phyloP scores from a whole-genome alignment of 1,139 yeast genomes.

The Barnettozyma hawaiiensis region DNA sequence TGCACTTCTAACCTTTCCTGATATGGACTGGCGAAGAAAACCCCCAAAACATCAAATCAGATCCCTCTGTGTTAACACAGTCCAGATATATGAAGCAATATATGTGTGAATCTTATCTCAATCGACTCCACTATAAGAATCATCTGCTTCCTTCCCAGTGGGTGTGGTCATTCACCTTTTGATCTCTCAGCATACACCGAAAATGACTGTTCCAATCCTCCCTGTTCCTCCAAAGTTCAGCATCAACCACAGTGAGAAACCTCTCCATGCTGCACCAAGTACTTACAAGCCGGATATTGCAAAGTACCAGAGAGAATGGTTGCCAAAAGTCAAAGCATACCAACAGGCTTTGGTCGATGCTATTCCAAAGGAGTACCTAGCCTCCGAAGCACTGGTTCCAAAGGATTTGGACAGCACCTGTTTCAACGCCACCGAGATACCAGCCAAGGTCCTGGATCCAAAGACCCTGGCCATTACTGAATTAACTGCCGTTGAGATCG shows the following conservation, averaged over 20 bases:
- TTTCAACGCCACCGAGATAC: constrained; percentile 31
- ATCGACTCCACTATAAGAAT: neutral
- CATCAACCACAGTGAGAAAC: constrained; percentile 10
- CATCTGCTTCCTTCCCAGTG: neutral
- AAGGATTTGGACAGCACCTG: constrained; percentile 31
- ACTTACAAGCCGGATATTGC: constrained; percentile 17
- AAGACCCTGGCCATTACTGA: constrained; percentile 34
- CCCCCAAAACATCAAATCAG: too few species aligned
- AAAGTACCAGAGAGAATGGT: constrained; percentile 24
- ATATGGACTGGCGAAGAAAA: constrained; percentile 1
- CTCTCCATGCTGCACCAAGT: constrained; percentile 5
- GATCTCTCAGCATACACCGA: too few species aligned
- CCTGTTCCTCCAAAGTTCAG: constrained; percentile 4
- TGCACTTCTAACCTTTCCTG: constrained; percentile 2
- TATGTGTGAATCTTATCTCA: neutral
- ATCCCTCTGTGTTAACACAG: too few species aligned
- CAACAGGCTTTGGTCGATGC: constrained; percentile 38
- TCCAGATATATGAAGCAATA: too few species aligned
- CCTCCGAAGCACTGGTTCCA: constrained; percentile 34
- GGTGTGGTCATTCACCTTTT: too few species aligned
- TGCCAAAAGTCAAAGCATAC: constrained; percentile 48
- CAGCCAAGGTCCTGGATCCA: constrained; percentile 38
- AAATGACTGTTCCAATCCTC: constrained; percentile 4
- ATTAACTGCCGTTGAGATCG: constrained; percentile 33
- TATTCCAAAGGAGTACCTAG: constrained; percentile 38